Percentiles rank a stretch among this genome's conserved stretches.
Evolutionary conservation across 176 grass and related monocot genomes (phyloP).

Genomic region (Oryza coarctata): DNA sequence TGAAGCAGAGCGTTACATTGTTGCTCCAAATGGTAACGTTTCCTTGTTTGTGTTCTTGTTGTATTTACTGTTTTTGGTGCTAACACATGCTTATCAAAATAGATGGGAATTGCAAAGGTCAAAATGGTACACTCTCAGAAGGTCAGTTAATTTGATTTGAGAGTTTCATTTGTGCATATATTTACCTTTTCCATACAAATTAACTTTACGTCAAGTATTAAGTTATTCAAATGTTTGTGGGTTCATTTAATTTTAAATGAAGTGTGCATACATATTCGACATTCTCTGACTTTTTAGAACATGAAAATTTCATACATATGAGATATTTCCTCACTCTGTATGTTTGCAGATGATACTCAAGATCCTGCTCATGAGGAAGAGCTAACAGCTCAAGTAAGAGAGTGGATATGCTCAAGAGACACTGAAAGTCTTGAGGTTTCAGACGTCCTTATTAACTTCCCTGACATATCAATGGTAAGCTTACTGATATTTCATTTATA

Average conservation of each 20-base stretch:
- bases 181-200: constrained; percentile 8
- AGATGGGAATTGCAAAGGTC: constrained; percentile 56
- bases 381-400: constrained; percentile 56
- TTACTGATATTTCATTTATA: constrained; percentile 13
- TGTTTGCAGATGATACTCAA: constrained; percentile 86
- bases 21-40: constrained; percentile 81
- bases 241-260: neutral
- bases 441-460: constrained; percentile 80
- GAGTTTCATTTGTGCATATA: constrained; percentile 15
- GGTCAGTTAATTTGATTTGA: constrained; percentile 50
- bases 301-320: neutral
- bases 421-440: constrained; percentile 50
- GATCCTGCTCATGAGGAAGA: constrained; percentile 82
- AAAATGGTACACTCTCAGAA: constrained; percentile 69
- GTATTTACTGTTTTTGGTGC: constrained; percentile 34
- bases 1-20: constrained; percentile 65
- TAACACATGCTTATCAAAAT: constrained; percentile 35
- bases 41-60: constrained; percentile 19
- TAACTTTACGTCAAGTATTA: neutral
- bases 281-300: neutral
- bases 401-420: constrained; percentile 74
- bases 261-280: neutral
- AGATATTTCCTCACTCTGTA: constrained; percentile 24
- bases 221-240: neutral
- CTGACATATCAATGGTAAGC: constrained; percentile 70